These are phyloP conservation scores for Hevea brasiliensis DNA, from an alignment of 345 rosid genomes.

Conservation along the genomic window DNA sequence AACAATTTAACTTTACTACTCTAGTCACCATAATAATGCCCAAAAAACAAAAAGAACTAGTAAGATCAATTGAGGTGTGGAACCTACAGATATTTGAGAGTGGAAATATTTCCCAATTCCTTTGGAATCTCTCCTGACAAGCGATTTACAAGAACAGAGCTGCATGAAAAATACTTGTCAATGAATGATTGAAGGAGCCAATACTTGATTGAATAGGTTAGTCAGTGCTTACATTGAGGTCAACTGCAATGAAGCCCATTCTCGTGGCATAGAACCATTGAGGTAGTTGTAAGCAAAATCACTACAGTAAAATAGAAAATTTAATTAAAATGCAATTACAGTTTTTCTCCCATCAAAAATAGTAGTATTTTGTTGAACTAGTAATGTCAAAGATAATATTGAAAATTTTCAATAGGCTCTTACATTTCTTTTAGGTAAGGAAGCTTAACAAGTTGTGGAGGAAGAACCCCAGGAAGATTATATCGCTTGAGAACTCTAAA, in stretches of 20 bases:
- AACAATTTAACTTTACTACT: conserved; percentile 1
- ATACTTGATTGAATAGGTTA: conserved; percentile 1
- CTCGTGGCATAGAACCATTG: conserved; percentile 52
- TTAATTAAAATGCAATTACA: not conserved
- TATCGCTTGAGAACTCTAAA: conserved; percentile 46
- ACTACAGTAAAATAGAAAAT: conserved; percentile 32
- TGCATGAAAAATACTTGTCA: conserved; percentile 23
- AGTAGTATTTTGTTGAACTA: not conserved
- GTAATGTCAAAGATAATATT: not conserved
- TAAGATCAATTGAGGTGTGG: not conserved
- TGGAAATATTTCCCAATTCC: conserved; percentile 46
- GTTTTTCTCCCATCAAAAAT: not conserved
- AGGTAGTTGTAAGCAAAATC: conserved; percentile 61
- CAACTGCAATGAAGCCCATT: conserved; percentile 55
- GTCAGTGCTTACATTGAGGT: conserved; percentile 44
- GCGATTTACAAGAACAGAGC: conserved; percentile 52
- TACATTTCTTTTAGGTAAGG: conserved; percentile 53
- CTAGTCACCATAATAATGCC: not conserved
- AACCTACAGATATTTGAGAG: conserved; percentile 53
- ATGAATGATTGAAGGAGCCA: not conserved
- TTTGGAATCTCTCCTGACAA: conserved; percentile 57
- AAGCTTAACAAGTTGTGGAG: conserved; percentile 58
- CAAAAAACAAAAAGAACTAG: not conserved
- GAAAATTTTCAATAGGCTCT: conserved; percentile 17
- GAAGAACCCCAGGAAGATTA: conserved; percentile 70